Conservation (phyloP, 2,329 filamentous ascomycete species). For the Fusarium hostae region DNA sequence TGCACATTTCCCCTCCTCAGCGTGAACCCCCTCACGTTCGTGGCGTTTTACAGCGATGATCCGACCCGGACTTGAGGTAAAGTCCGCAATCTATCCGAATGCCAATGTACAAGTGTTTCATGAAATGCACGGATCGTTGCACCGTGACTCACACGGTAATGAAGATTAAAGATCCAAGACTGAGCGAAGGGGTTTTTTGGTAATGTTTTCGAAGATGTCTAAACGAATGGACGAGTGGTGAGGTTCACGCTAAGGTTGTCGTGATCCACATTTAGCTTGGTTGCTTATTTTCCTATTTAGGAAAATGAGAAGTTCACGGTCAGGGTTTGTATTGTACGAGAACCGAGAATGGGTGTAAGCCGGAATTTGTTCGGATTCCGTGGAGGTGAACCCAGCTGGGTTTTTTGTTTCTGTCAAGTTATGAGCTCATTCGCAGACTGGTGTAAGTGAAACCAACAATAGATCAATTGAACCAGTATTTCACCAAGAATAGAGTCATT, state of each 20-base stretch:
- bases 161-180: background rate
- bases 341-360: background rate
- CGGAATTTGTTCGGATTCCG: background rate
- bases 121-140: background rate
- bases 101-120: background rate
- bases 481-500: background rate
- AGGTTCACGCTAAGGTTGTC: background rate
- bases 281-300: constrained; percentile 11
- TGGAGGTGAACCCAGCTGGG: background rate
- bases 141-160: background rate
- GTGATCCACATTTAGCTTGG: background rate
- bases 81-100: constrained; percentile 16
- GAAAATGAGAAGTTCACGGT: background rate
- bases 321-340: background rate
- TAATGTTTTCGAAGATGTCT: background rate
- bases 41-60: background rate
- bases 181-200: background rate
- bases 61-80: constrained; percentile 17
- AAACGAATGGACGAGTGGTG: background rate
- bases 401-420: no score
- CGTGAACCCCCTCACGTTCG: constrained; percentile 20
- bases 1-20: constrained; percentile 4
- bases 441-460: background rate
- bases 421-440: background rate
- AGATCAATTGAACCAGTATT: background rate